Evolutionary conservation across 2,329 filamentous ascomycete genomes (phyloP), one percentile per base, ranked within the genome.

Genomic region (Hymenotorrendiella dingleyae): DNA sequence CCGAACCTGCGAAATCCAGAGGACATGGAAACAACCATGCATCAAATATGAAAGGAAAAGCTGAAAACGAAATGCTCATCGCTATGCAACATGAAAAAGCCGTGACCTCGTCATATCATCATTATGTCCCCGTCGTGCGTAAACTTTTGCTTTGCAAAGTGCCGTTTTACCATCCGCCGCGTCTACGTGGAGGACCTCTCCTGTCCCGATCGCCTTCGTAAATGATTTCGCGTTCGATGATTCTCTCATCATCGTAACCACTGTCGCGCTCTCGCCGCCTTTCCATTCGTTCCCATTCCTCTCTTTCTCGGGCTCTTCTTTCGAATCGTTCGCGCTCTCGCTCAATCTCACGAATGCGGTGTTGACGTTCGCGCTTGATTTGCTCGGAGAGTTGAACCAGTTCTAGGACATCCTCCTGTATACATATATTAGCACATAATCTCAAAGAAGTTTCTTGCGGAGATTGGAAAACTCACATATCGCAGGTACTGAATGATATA

Each of bases 401-500:
- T 50, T 84, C 80, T 32, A 88, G 75, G 35, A 97, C 86, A 53
- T 96, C 88, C 60, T 94, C 87, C 88, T 95, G 56, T 20, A 16
- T 12, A 6, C n/a, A n/a, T n/a, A 9, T 23, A 56, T 72, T 57
- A 72, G 67, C 35, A 36, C 19, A 7, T 28, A 33, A 38, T 34
- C 27, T 27, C 16, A 12, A 30, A 19, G 20, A 23, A 40, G 35
- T 12, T 36, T n/a, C 38, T 24, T 14, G 22, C 21, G 26, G 20
- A 24, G 10, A 21, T 24, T 37, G 32, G 7, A 35, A 17, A 40
- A 79, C 88, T 76, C 72, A 95, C 90, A 61, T 93, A 89, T 67
- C 75, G 72, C 40, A 98, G 73, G 63, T 94, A 96, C 50, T 91
- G 80, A 71, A 95, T 91, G 34, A 97, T 80, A 64, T 96, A 97